Base-by-base conservation (phyloP, 2,329 filamentous ascomycete species). In the Exserohilum turcica region DNA sequence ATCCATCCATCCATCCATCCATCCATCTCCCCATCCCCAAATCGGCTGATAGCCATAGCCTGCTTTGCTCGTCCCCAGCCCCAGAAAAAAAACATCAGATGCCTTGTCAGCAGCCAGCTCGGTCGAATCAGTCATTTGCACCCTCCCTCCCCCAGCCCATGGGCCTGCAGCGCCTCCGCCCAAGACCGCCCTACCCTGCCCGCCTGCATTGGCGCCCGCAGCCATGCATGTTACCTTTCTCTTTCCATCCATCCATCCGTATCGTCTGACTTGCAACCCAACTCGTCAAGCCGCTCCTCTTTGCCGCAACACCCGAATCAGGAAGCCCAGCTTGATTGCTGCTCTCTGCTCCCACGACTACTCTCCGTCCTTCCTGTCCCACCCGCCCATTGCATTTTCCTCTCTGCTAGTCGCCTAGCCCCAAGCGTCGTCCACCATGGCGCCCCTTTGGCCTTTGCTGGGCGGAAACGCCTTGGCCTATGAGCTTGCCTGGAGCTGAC, bases 221-320 rank as follows among this genome's bases (percentile, higher is more conserved):
- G 59, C 64, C 68, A 70, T 72, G 68, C 69, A 73, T 69, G 65
- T 24, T 62, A 55, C 59, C 60, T 50, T 64, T 57, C 57, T 60
- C 54, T 29, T 62, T 65, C 57, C 57, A 65, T 64, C 65, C 57
- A 60, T 52, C 57, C 33, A 51, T 40, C 64, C 61, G 60, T 63
- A 71, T 72, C 70, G 68, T 65, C 70, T 73, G 68, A 72, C 67
- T 70, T 56, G 59, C 55, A 51, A 51, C 44, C 52, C 54, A 28
- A 43, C 53, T 55, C 52, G 51, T 55, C 56, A 49, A 56, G 59
- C 52, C 60, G 31, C 61, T 56, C 43, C 62, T 63, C 61, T 67
- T 72, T 71, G 70, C 70, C 70, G 70, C 69, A 71, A 56, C 64
- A 68, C 60, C 70, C 71, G 69, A 60, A 72, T 70, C 21, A 45